Base-by-base conservation (phyloP, 106 monocot genomes). In the Cymbidium sinense region DNA sequence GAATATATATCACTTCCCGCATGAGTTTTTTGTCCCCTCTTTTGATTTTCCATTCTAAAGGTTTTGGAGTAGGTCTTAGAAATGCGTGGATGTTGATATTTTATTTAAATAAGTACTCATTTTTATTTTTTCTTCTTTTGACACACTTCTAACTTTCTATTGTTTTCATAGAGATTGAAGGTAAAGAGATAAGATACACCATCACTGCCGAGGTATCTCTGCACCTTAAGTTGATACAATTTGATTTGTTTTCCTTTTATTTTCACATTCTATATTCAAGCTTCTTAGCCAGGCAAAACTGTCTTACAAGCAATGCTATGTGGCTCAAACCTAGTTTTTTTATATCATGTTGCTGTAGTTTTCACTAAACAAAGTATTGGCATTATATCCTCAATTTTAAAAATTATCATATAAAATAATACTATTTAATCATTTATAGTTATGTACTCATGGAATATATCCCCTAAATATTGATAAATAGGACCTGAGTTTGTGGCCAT, bases 161-260 rank as follows among this genome's bases (percentile, higher is more conserved):
- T 51, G 15, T 11, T 69, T 50, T 77, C 75, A 20, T 77, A 91
- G 91, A 91, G 50, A 82, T 91, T 47, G 65, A 70, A 43, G 89
- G 86, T 19, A 83, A 75, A 75, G 89, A 86, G 54, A 82, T 77
- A 67, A 36, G 75, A 11, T 91, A 91, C 75, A 87, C 73, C 43
- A 52, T 91, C 64, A 88, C 86, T 50, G 91, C 84, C 1, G 91
- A 91, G 89, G 91, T 91, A 85, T 20, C 34, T 9, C 8, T 69
- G 15, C 34, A 64, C 2, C 11, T n/a, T 64, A 64, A 64, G 64
- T 9, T 28, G 64, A 64, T 1, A n/a, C 27, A 33, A 11, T 69
- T 69, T 69, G 34, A 13, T 31, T 69, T 69, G 34, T 69, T 69
- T 67, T 62, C 25, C 2, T 23, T 62, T 62, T 27, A 27, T 62